Evolutionary conservation across 2,329 filamentous ascomycete genomes (phyloP), one percentile per base, ranked within the genome.

Genomic region (Pseudogymnoascus sp.): DNA sequence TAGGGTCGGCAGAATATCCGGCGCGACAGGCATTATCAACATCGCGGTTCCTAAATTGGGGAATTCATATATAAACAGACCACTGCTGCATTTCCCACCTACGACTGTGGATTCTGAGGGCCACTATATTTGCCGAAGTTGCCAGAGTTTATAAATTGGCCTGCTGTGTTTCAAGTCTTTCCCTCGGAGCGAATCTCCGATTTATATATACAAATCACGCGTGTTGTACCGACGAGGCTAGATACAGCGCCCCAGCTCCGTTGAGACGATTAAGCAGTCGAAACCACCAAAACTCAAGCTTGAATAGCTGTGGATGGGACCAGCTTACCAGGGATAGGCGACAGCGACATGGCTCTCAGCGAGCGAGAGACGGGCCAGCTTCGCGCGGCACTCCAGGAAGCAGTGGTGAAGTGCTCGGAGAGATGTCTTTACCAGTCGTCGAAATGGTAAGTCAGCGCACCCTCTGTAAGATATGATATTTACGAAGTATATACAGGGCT

Each of bases 371-470:
- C 81, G 51, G 77, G 79, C 61, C 87, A 72, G 57, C 65, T 74
- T 40, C 67, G 88, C 71, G 83, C 82, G 39, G 85, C 90, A 36
- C 81, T 97, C 47, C 91, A 96, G 74, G 88, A 92, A 71, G 91
- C 93, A 31, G 88, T 95, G 2, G 82, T 95, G 23, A 92, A 92
- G 73, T 97, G 93, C 78, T 96, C 92, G 1, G 95, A 99, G 74
- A 83, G 95, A 74, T 96, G 95, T 75, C 83, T 99, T 11, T 97
- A 97, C 73, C 93, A 97, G 71, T 95, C 93, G 5, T 88, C 95
- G 29, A 97, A 97, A 86, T 99, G 95, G 95, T 96, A 74, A 64
- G 71, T 39, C 40, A 42, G 11, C 2, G 21, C 61, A 14, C 62
- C 60, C 34, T 29, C 40, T 60, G 31, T 16, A 31, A 63, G 59